phyloP scores from a whole-genome alignment of 139 green algal genomes.

The Chlorella sp. region DNA sequence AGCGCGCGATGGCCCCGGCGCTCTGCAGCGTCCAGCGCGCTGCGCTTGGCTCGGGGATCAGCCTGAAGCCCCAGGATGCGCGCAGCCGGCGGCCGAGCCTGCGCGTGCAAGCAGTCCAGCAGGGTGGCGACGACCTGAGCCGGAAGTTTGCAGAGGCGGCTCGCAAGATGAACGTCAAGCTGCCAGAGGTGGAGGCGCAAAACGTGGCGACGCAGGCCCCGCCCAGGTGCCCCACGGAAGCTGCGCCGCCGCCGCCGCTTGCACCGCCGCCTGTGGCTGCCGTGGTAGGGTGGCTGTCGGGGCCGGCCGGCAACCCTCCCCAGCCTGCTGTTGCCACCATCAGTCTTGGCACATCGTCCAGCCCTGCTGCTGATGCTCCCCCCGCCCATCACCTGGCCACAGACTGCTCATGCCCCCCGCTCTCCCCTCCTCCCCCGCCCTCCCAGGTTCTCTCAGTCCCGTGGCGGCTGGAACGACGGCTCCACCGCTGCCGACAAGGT shows the following conservation, averaged over 20 bases:
- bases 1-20: no score
- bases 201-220: neutral
- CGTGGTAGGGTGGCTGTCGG: neutral
- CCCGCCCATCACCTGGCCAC: neutral
- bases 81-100: neutral
- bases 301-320: neutral
- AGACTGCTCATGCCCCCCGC: neutral
- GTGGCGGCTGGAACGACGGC: slow-evolving; percentile 16
- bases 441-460: slow-evolving; percentile 2
- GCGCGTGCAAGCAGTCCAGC: neutral
- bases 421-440: neutral
- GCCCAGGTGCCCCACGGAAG: neutral
- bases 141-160: no score
- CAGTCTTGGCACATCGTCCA: no score
- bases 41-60: no score
- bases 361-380: neutral
- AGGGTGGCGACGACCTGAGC: no score
- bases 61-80: neutral
- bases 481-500: neutral
- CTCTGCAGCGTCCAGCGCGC: no score
- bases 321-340: no score
- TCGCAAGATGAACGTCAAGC: neutral
- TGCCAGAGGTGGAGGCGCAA: slow-evolving; percentile 6
- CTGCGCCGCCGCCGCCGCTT: neutral
- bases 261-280: neutral